phyloP scores from a whole-genome alignment of 1,284 basidiomycete species.

The Leccinum fallax region DNA sequence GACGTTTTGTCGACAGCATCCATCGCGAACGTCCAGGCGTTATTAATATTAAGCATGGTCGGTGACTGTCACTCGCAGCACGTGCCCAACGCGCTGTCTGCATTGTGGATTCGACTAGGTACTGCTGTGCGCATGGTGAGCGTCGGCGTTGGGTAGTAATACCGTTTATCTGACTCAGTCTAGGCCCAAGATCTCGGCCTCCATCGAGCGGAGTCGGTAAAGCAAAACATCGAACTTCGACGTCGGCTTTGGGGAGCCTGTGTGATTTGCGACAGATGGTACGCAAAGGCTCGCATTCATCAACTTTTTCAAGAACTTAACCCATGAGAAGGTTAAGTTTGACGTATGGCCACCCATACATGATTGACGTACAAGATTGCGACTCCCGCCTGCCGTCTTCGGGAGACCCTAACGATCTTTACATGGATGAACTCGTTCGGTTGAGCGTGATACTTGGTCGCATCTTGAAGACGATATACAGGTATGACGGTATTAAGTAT shows the following conservation, averaged over 20 bases:
- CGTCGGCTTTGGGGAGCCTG: constrained; percentile 90
- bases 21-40: constrained; percentile 86
- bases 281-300: constrained; percentile 25
- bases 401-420: constrained; percentile 69
- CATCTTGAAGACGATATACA: constrained; percentile 89
- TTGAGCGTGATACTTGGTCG: constrained; percentile 86
- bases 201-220: constrained; percentile 83
- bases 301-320: constrained; percentile 12
- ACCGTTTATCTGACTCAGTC: constrained; percentile 13
- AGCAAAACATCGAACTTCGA: constrained; percentile 78
- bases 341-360: constrained; percentile 83
- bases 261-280: constrained; percentile 92
- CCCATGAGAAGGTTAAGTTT: constrained; percentile 61
- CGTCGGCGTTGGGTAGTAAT: constrained; percentile 11
- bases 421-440: constrained; percentile 85
- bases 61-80: constrained; percentile 80
- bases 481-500: constrained; percentile 43
- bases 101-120: constrained; percentile 76
- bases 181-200: constrained; percentile 92
- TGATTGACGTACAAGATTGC: constrained; percentile 93
- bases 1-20: constrained; percentile 88
- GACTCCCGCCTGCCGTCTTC: constrained; percentile 86
- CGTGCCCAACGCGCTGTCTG: constrained; percentile 75
- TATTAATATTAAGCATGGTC: constrained; percentile 83
- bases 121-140: constrained; percentile 84